These are phyloP conservation scores for Eucalyptus polybractea DNA, from an alignment of 345 rosid species.

Conservation along the genomic window DNA sequence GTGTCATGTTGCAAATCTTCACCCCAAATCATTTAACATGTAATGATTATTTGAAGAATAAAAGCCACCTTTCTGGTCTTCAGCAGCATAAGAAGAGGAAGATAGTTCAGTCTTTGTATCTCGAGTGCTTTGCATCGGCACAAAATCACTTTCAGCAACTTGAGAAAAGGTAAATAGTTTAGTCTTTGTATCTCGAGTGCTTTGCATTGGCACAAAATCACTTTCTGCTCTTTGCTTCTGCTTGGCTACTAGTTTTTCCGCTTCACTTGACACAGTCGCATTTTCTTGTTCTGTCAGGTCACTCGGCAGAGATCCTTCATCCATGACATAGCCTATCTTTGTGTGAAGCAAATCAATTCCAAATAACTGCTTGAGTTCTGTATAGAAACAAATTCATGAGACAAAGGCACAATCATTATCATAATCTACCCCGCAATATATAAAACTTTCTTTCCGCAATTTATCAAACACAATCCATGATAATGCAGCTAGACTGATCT, in stretches of 20 bases:
- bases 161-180: no score
- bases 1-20: not conserved
- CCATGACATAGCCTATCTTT: not conserved
- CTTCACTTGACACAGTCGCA: not conserved
- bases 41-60: no score
- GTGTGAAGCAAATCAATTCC: not conserved
- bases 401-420: not conserved
- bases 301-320: accelerated
- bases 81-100: no score
- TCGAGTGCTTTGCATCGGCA: no score
- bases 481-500: no score
- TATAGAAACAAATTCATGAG: not conserved
- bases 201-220: not conserved
- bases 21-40: accelerated
- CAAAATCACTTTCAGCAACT: no score
- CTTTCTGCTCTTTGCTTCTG: not conserved
- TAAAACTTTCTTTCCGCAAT: no score
- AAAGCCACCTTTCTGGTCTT: no score
- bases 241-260: not conserved
- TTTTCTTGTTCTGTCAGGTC: not conserved
- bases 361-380: accelerated
- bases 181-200: no score
- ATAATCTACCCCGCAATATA: no score
- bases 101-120: no score
- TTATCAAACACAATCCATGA: no score